Evolutionary conservation across 2,329 filamentous ascomycete genomes (phyloP), one percentile per base, ranked within the genome.

Genomic region (Claviceps digitariae): DNA sequence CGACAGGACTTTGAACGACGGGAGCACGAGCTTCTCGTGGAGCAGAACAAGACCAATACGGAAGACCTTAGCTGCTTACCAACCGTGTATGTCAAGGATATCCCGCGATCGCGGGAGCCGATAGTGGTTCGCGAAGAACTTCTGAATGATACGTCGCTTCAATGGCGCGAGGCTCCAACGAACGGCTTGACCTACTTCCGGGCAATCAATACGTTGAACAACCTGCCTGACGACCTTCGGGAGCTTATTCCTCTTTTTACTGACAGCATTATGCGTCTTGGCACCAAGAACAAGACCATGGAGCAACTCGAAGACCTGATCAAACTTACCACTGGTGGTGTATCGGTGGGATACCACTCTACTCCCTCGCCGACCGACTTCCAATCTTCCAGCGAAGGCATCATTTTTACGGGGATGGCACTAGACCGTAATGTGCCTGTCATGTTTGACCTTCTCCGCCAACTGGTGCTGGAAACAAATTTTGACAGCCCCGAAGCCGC

Each of bases 151-250:
- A 78, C 85, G 43, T 81, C 84, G 47, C 81, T 93, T 4, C 87
- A 96, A 62, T 96, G 90, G 90, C 84, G 86, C 50, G 88, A 95
- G 67, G 89, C 90, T 8, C 87, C 89, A 2, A 98, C 93, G 0
- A 98, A 98, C 62, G 93, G 93, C 0, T 72, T 98, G 55, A 97
- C 91, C 1, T 98, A 98, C 66, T 95, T 98, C 73, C 84, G 90
- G 55, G 90, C 89, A 3, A 80, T 97, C 66, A 90, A 94, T 64
- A 77, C 80, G 0, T 75, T 97, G 52, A 78, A 87, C 46, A 81
- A 86, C 56, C 72, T 98, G 15, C 89, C 91, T 0, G 84, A 91
- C 56, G 88, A 96, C 57, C 76, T 97, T 51, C 81, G 93, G 51
- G 76, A 87, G 60, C 74, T 97, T 54, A 79, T 97, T 48, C 93